These are phyloP conservation scores for Paraglomus occultum DNA, from an alignment of 192 early-diverging fungal species.

Conservation along the genomic window DNA sequence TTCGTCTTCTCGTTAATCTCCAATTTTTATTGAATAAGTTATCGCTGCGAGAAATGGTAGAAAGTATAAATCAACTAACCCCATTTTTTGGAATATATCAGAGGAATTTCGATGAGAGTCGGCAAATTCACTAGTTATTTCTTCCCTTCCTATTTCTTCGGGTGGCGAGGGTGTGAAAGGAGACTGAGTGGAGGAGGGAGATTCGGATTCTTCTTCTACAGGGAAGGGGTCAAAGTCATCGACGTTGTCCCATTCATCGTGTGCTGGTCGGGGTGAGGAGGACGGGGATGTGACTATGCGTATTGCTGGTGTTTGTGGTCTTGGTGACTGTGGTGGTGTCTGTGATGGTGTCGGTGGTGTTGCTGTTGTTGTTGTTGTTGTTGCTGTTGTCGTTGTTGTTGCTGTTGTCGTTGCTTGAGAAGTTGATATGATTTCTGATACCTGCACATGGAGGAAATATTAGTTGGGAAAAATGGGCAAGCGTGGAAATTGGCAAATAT, in stretches of 20 bases:
- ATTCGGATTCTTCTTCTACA: conserved; percentile 13
- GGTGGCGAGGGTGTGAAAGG: conserved; percentile 26
- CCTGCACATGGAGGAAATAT: no score
- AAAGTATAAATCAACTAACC: conserved; percentile 18
- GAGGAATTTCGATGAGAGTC: background rate
- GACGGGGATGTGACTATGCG: conserved; percentile 20
- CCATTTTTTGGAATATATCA: conserved; percentile 27
- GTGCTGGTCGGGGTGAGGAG: conserved; percentile 5
- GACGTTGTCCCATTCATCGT: conserved; percentile 28
- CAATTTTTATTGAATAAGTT: background rate
- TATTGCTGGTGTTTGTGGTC: conserved; percentile 7
- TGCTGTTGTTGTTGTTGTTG: no score
- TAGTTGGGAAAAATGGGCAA: no score
- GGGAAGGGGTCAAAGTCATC: conserved; percentile 25
- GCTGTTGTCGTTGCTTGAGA: no score
- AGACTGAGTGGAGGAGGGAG: conserved; percentile 5
- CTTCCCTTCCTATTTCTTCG: conserved; percentile 23
- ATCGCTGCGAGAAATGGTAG: background rate
- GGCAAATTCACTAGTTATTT: conserved; percentile 15
- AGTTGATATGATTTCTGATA: no score
- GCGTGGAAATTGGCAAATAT: no score
- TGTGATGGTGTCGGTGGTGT: background rate
- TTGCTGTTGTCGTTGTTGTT: no score
- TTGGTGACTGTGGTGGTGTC: background rate
- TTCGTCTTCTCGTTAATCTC: background rate